Base-by-base conservation (phyloP, 305 asterid genomes). In the Rubia tinctorum region DNA sequence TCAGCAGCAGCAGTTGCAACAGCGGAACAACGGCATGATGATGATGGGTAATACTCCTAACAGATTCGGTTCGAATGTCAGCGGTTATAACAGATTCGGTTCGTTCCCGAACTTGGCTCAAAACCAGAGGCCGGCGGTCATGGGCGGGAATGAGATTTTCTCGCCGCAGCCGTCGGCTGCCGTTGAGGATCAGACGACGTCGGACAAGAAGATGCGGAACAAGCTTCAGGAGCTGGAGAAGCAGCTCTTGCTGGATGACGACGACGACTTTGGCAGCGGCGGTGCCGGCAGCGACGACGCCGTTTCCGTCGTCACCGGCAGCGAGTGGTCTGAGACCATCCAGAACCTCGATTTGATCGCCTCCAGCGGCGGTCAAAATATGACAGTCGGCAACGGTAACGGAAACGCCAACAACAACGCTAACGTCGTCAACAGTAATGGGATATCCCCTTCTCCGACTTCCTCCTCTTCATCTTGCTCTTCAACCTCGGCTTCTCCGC, bases 381-480 rank as follows among this genome's bases (percentile, higher is more conserved):
- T 56, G 27, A 66, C 82, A 76, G 84, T 83, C 22, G 74, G 49
- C 11, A 44, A 44, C 49, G 49, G 8, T 8, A 18, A 11, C 8
- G 58, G 58, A n/a, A 18, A 4, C n/a, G 20, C 1, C 58, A 44
- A 1, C 58, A n/a, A 6, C 3, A 49, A 49, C 56, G 20, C 1
- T 13, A 47, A 4, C 58, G 2, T 5, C 22, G 6, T 0, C 49
- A 44, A 44, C 49, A 51, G 20, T 22, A 51, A 51, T 51, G 58
- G 20, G 4, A 51, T 83, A 64, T 84, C 95, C 9, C 84, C 85
- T 2, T 85, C 96, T 53, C 93, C 97, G 8, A 86, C 96, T 15
- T 90, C 96, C 0, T 90, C 98, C 0, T 84, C 98, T 6, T 93
- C 97, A 14, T 90, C 99, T 7, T 88, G 91, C 66, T 87, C 89